Base-by-base conservation (phyloP, 345 rosid genomes). In the Dovyalis caffra region DNA sequence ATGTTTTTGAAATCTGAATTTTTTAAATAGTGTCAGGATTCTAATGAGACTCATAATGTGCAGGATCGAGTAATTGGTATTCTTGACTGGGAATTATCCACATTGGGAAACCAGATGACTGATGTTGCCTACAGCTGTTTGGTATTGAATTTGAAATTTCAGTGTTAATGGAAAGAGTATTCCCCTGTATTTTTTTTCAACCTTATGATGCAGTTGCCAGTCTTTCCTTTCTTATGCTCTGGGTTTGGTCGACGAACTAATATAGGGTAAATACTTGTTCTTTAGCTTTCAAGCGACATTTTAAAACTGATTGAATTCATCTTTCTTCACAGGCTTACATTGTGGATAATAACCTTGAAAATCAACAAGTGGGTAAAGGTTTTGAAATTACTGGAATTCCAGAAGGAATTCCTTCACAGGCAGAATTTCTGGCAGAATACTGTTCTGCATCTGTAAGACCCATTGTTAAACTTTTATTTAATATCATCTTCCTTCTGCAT, bases 11-110 rank as follows among this genome's bases (percentile, higher is more conserved):
- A 14, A 34, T 49, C 64, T 72, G 58, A 45, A 20, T 49, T 6
- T 20, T 37, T 20, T 68, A 26, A 37, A 43, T 4, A 11, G 43
- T 69, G 21, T 35, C 15, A 31, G 45, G 32, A 37, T 51, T 64
- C 31, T 75, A 40, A 73, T 53, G 12, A 26, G 49, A 56, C 25
- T 32, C 18, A n/a, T 31, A 21, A 68, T 70, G 69, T 85, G 84
- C 93, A 95, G 99, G 99, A 95, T 75, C 89, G 87, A 66, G 94
- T 92, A 70, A 90, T 95, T 81, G 97, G 99, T 43, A 87, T 91
- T 63, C 91, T 95, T 68, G 99, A 95, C 85, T 95, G 99, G 97
- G 97, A 95, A 81, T 78, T 95, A 76, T 95, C 99, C 47, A 92
- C 99, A 18, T 90, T 95, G 81, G 99, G 99, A 74, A 95, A 91